A percentile compares a stretch with the other conserved stretches of the same genome.
phyloP scores from a whole-genome alignment of 768 basidiomycete genomes.

The Clavulina sp. region DNA sequence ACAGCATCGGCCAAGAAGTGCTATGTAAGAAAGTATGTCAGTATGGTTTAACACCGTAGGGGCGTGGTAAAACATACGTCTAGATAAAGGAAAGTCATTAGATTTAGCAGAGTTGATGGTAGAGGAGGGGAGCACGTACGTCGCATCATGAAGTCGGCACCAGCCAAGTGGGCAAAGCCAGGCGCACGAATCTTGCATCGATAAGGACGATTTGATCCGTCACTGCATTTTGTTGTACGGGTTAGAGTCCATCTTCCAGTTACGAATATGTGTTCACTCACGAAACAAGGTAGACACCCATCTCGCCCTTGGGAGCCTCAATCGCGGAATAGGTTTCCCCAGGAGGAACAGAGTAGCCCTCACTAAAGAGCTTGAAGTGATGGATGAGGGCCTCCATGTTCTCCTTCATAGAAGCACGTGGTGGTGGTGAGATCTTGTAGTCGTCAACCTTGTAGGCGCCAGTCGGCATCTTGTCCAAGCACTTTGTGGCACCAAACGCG shows the following conservation, averaged over 20 bases:
- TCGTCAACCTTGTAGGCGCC: constrained; percentile 92
- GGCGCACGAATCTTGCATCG: constrained; percentile 94
- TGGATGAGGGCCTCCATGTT: constrained; percentile 97
- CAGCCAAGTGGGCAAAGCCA: constrained; percentile 89
- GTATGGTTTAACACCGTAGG: not conserved
- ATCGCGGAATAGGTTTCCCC: constrained; percentile 90
- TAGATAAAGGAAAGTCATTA: not conserved
- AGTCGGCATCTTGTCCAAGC: constrained; percentile 90
- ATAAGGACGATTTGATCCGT: constrained; percentile 92
- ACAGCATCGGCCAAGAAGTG: constrained; percentile 91
- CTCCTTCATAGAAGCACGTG: constrained; percentile 97
- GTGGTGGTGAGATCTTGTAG: constrained; percentile 92
- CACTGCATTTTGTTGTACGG: constrained; percentile 27
- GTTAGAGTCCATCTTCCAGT: not conserved
- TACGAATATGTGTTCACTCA: constrained; percentile 22
- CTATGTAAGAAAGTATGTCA: constrained; percentile 19
- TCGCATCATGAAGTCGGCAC: constrained; percentile 97
- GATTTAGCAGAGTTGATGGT: constrained; percentile 14
- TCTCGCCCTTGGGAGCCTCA: constrained; percentile 97
- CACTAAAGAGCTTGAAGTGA: constrained; percentile 98
- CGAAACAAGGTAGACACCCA: constrained; percentile 97
- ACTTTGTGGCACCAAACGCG: constrained; percentile 27
- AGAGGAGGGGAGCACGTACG: constrained; percentile 29
- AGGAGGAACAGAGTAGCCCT: constrained; percentile 91
- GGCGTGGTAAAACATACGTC: not conserved